Evolutionary conservation across 305 asterid species (phyloP), one percentile per base, ranked within the genome.

Genomic region (Withania somnifera): DNA sequence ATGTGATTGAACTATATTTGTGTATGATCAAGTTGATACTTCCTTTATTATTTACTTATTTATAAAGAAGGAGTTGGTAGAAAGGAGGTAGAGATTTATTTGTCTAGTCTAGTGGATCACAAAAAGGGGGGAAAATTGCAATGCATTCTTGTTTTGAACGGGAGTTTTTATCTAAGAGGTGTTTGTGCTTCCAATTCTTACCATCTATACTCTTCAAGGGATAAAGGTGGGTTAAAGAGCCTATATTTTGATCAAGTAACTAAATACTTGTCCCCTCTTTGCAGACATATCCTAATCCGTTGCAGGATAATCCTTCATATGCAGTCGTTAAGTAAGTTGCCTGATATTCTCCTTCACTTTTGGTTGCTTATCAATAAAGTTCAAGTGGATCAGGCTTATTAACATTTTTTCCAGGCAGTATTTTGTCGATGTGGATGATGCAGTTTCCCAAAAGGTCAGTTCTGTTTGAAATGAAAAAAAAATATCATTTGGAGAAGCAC

Each of bases 231-330:
- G 54, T 1, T 71, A n/a, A n/a, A n/a, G n/a, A n/a, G n/a, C n/a
- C n/a, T 73, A 5, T 28, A 26, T 15, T 73, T 75, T 75, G n/a
- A n/a, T n/a, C n/a, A n/a, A n/a, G n/a, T n/a, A n/a, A 5, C 45
- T 75, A 75, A 73, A 26, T 50, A 75, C 5, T 17, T 26, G 61
- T 50, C 47, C 6, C 22, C 11, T 61, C 60, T 40, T 80, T 50
- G 87, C 97, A 95, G 99, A 87, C 89, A 71, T 88, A 84, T 86
- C 86, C 97, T 19, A 92, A 95, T 85, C 99, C 99, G 5, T 85
- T 95, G 90, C 94, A 90, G 89, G 87, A 91, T 87, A 93, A 94
- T 87, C 94, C 90, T 82, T 97, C 99, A 63, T 95, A 94, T 84
- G 86, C 97, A 54, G 97, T 90, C 40, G 98, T 95, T 66, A 89